Evolutionary conservation across 2,329 filamentous ascomycete species (phyloP).

Genomic region (Colletotrichum brevisporum): DNA sequence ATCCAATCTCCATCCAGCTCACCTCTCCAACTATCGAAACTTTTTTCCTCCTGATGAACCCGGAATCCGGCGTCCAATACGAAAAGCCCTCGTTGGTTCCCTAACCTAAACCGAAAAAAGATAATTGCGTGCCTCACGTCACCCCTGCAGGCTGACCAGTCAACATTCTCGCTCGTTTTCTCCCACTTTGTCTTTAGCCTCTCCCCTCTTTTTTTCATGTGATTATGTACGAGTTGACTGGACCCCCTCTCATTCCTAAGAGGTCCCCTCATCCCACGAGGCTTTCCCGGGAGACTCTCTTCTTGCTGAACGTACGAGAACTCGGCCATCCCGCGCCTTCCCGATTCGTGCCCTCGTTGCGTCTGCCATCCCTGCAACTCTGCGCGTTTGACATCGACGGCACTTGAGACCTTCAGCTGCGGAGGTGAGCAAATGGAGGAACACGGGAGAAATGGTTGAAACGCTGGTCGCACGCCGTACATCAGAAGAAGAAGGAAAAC

Average conservation of each 20-base stretch:
- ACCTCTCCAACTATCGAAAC: neutral
- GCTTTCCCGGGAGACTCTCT: no score
- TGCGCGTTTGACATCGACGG: neutral
- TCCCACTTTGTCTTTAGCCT: constrained; percentile 2
- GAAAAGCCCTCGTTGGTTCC: neutral
- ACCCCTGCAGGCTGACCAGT: constrained; percentile 28
- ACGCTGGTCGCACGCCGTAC: no score
- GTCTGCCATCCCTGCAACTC: neutral
- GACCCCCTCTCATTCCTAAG: no score
- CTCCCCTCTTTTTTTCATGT: neutral
- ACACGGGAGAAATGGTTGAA: no score
- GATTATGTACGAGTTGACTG: neutral
- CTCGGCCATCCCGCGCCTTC: no score
- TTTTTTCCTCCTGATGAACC: neutral
- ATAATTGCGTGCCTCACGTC: constrained; percentile 11
- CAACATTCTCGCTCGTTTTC: constrained; percentile 34
- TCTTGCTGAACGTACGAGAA: no score
- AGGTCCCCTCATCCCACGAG: no score
- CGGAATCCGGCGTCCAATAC: constrained; percentile 5
- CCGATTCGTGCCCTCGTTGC: neutral
- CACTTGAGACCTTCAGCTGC: no score
- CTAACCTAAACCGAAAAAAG: constrained; percentile 15
- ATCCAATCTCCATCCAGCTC: neutral
- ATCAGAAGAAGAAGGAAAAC: no score
- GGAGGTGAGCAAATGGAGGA: no score